Base-by-base conservation (phyloP, 371 early-diverging fungal species). In the Entomophthora muscae region DNA sequence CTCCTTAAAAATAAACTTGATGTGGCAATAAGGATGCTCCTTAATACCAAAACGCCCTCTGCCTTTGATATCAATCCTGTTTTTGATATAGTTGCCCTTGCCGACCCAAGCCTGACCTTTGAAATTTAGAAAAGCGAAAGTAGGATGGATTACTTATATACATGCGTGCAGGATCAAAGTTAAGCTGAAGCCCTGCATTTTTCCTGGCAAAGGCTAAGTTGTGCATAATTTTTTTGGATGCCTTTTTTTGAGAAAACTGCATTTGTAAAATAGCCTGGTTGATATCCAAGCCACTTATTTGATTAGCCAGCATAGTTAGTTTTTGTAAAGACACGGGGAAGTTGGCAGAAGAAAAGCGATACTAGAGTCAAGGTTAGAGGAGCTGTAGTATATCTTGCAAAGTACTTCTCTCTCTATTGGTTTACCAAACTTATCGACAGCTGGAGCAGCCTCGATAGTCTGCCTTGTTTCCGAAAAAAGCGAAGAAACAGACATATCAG, bases 211-310 rank as follows among this genome's bases (percentile, higher is more conserved):
- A 83, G 2, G 81, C 83, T 65, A 90, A 68, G 7, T 83, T 83
- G 71, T 85, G 79, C 67, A 80, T 68, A 53, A 90, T 75, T 54
- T 80, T 78, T 57, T 74, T 75, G n/a, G 86, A 82, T 10, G 90
- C 78, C 31, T 83, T 79, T 68, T 94, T 93, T 33, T 78, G 76
- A 29, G 86, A 85, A 66, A 90, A 86, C 69, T 83, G 75, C 91
- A 95, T 87, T 73, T 96, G 93, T 30, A 75, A 69, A 64, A 90
- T 84, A 10, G 95, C 96, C 66, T 90, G 85, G 26, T 78, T 75
- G 10, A 96, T 71, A 27, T 84, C 70, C 64, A 90, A 73, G 13
- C 87, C 84, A 5, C 83, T 80, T 55, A 91, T 82, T 67, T 92
- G 86, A 67, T 89, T 84, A 13, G 91, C 92, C 33, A 96, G 76